These are phyloP conservation scores for Trichoderma atrobrunneum DNA, from an alignment of 2,329 filamentous ascomycete species.

Conservation along the genomic window DNA sequence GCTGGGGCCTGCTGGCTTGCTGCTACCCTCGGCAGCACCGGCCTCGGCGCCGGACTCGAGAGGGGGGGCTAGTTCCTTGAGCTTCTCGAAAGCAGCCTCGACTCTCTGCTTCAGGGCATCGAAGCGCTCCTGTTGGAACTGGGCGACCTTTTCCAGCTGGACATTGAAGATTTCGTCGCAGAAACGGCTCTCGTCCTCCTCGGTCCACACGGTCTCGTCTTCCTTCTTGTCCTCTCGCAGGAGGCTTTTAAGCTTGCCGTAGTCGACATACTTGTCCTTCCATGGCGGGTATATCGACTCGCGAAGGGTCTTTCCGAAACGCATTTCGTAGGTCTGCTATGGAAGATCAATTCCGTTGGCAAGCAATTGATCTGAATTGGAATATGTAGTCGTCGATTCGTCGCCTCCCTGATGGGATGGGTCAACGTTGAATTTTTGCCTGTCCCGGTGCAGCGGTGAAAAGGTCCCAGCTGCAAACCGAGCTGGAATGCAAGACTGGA, in stretches of 20 bases:
- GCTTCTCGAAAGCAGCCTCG: constrained; percentile 61
- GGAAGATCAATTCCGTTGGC: not conserved
- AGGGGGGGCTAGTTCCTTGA: constrained; percentile 72
- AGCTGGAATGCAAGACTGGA: not conserved
- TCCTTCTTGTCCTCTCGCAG: constrained; percentile 70
- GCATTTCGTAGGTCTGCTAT: constrained; percentile 57
- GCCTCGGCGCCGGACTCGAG: constrained; percentile 36
- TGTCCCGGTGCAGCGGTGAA: not conserved
- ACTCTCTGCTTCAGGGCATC: constrained; percentile 53
- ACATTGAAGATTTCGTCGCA: constrained; percentile 93
- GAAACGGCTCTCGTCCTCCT: constrained; percentile 89
- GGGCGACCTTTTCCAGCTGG: constrained; percentile 90
- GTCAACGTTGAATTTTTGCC: not conserved
- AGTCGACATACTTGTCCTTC: constrained; percentile 94
- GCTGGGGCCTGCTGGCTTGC: constrained; percentile 38
- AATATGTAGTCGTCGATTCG: not conserved
- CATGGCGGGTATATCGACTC: constrained; percentile 79
- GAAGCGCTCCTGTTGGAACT: constrained; percentile 81
- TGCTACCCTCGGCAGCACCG: constrained; percentile 14
- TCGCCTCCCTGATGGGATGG: not conserved
- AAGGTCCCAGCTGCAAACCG: not conserved
- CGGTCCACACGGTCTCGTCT: constrained; percentile 76
- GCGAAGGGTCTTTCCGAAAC: constrained; percentile 86
- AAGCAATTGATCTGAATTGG: not conserved
- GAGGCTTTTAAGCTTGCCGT: constrained; percentile 85